Evolutionary conservation across 352 stramenopile genomes (phyloP).

Genomic region (Phytophthora colocasiae): DNA sequence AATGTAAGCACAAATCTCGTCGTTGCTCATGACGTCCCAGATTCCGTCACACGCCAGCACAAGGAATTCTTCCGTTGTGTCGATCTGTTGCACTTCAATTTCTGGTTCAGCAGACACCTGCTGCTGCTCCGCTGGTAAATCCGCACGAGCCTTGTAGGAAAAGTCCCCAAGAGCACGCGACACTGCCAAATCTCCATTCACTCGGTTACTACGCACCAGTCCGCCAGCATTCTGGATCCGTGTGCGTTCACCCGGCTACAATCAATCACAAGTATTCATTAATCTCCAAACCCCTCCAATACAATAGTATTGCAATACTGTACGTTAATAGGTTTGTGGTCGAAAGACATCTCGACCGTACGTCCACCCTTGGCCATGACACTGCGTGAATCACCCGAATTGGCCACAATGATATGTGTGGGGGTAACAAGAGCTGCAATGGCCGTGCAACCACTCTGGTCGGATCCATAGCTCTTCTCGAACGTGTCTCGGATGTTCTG

Average conservation of each 20-base stretch:
- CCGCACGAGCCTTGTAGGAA: constrained; percentile 75
- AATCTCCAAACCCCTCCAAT: background rate
- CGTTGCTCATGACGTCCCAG: constrained; percentile 94
- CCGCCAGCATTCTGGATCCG: constrained; percentile 80
- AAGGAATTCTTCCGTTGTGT: constrained; percentile 91
- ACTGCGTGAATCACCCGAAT: constrained; percentile 83
- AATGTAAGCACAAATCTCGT: constrained; percentile 89
- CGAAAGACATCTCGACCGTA: constrained; percentile 83
- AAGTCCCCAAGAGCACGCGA: constrained; percentile 84
- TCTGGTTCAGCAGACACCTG: constrained; percentile 91
- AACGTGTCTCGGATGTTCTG: constrained; percentile 59
- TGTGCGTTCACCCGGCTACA: constrained; percentile 62
- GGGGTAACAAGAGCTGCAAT: constrained; percentile 75
- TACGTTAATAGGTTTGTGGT: constrained; percentile 94
- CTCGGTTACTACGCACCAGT: constrained; percentile 76
- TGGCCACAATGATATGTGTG: constrained; percentile 82
- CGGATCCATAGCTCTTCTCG: constrained; percentile 54
- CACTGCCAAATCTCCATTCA: constrained; percentile 87
- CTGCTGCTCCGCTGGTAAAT: constrained; percentile 71
- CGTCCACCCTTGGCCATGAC: constrained; percentile 61
- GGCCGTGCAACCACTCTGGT: constrained; percentile 82
- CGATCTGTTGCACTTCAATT: constrained; percentile 79
- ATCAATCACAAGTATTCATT: background rate
- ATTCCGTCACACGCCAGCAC: constrained; percentile 94
- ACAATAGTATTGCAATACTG: constrained; percentile 36